Base-by-base conservation (phyloP, 1,139 yeast species). In the Geotrichum bryndzae region DNA sequence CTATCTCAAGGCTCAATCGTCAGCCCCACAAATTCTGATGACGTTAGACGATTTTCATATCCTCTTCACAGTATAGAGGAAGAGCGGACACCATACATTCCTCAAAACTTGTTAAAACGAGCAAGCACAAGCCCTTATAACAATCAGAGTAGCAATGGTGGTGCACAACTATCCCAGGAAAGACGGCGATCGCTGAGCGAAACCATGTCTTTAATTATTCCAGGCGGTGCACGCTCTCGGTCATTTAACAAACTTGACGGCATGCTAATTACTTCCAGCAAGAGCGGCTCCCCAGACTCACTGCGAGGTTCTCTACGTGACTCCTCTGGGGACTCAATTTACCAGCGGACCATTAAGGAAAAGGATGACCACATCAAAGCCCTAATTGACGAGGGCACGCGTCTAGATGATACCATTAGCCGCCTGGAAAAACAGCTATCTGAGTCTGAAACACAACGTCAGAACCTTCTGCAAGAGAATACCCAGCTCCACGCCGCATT, bases 391-490 rank as follows among this genome's bases (percentile, higher is more conserved):
- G 74, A 72, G 53, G 73, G 74, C 31, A 66, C 75, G 8, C 64
- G 70, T 41, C 64, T 71, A 68, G 73, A 69, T 54, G 69, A 67
- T 33, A 66, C 69, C 13, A 66, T 72, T 56, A 67, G 66, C 50
- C 65, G 64, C 31, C 66, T 72, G 23, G 70, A 70, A 57, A 72
- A 70, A 31, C 69, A 68, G 66, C 62, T 72, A 64, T 62, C 69
- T 38, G 70, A 74, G 64, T 64, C 72, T 5, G 74, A 70, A 65
- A 69, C 65, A 41, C 58, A 67, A 54, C 72, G 67, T 53, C 61
- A 67, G 10, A 73, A 75, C 2, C 73, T 79, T 18, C 67, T 63
- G 23, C 69, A 69, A 52, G 74, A 72, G 60, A 72, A 38, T n/a
- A n/a, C 27, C 29, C 29, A 38, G 31, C 48, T 52, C 10, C 68